Base-by-base conservation (phyloP, 2,329 filamentous ascomycete genomes). In the Paramyrothecium roridum region DNA sequence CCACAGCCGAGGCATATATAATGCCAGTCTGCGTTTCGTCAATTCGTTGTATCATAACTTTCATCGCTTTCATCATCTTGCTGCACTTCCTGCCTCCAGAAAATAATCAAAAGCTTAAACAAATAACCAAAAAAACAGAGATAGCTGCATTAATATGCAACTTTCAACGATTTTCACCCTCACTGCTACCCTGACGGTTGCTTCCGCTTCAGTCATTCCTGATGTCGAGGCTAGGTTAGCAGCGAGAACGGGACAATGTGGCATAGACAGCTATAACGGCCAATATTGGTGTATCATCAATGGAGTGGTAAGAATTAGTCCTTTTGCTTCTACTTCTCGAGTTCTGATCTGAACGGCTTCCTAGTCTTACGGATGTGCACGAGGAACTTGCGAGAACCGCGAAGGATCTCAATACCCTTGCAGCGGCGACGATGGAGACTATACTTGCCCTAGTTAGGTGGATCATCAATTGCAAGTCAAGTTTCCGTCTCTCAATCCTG, bases 71-170 rank as follows among this genome's bases (percentile, higher is more conserved):
- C 26, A 30, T 4, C 26, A 10, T 30, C 26, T 30, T 30, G 4
- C 26, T 10, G 26, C n/a, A n/a, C n/a, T n/a, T n/a, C n/a, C n/a
- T n/a, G n/a, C n/a, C n/a, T n/a, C n/a, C n/a, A n/a, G n/a, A n/a
- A n/a, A n/a, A n/a, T n/a, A n/a, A n/a, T n/a, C n/a, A n/a, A n/a
- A n/a, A n/a, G n/a, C n/a, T n/a, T n/a, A n/a, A n/a, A 30, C 26
- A 30, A 30, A 10, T 30, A 10, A 30, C 10, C 10, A 4, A 30
- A 30, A 30, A 4, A 30, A 54, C 67, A 8, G 37, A 43, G n/a
- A 19, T 43, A 17, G 16, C 37, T 16, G n/a, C 13, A 43, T 43
- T 13, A 19, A 43, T 6, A 43, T 43, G 37, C 37, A 43, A 19
- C 16, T 43, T 13, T 19, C n/a, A 19, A 43, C 37, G 16, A 4